Conservation (phyloP, 2,329 filamentous ascomycete species). For the Huntiella moniliformis region DNA sequence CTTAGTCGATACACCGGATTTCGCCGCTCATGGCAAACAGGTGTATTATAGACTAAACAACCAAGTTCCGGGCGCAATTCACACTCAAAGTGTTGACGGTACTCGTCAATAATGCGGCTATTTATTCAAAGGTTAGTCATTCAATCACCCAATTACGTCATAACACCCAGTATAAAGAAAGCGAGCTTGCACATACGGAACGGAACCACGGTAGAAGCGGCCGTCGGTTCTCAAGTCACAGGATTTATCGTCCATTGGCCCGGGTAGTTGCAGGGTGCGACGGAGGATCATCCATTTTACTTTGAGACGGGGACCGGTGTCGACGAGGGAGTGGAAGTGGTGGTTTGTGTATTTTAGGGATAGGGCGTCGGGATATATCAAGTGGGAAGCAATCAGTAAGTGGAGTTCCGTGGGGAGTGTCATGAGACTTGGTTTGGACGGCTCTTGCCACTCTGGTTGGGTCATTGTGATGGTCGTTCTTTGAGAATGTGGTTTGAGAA, state of each 20-base stretch:
- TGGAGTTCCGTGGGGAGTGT: slow-evolving; percentile 49
- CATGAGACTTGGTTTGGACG: slow-evolving; percentile 18
- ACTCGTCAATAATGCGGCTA: slow-evolving; percentile 38
- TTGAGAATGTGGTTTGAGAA: too few relatives aligned
- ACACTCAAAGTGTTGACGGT: slow-evolving; percentile 42
- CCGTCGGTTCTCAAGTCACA: slow-evolving; percentile 42
- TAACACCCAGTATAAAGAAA: background rate
- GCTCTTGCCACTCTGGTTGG: background rate
- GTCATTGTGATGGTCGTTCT: too few relatives aligned
- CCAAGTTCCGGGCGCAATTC: slow-evolving; percentile 37
- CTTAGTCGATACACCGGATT: background rate
- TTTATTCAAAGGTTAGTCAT: background rate
- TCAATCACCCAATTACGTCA: background rate
- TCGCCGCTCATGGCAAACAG: slow-evolving; percentile 26
- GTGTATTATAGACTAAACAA: slow-evolving; percentile 34
- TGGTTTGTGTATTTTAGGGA: slow-evolving; percentile 48
- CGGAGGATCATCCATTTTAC: slow-evolving; percentile 51
- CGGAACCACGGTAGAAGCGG: slow-evolving; percentile 40
- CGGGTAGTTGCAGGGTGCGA: slow-evolving; percentile 42
- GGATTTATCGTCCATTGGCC: slow-evolving; percentile 33
- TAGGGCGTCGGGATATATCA: slow-evolving; percentile 52
- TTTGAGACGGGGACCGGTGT: slow-evolving; percentile 47
- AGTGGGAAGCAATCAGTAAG: slow-evolving; percentile 36
- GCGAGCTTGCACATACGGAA: slow-evolving; percentile 26
- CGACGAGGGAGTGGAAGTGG: slow-evolving; percentile 44